Conservation (phyloP, 371 early-diverging fungal genomes). For the Syncephalastrum contaminatum region DNA sequence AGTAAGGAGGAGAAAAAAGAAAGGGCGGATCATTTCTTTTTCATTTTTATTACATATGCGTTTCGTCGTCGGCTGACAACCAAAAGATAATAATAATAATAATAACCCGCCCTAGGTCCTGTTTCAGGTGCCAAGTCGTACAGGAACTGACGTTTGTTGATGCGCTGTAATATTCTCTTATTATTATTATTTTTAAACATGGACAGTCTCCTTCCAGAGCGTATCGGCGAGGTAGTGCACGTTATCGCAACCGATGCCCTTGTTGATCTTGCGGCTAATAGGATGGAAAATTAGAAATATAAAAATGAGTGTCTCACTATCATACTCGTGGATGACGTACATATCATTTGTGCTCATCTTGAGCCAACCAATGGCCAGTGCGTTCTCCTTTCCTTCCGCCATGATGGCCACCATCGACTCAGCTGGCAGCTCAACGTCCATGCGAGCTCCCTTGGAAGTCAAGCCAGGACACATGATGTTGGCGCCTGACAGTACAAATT, state of each 20-base stretch:
- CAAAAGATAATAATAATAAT: too few relatives aligned
- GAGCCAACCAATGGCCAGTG: constrained; percentile 85
- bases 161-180: not conserved
- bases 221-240: constrained; percentile 87
- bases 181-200: constrained; percentile 17
- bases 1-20: not conserved
- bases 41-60: too few relatives aligned
- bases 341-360: constrained; percentile 93
- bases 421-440: constrained; percentile 75
- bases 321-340: constrained; percentile 46
- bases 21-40: not conserved
- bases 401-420: constrained; percentile 86
- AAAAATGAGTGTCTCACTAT: constrained; percentile 4
- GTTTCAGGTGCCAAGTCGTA: too few relatives aligned
- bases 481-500: constrained; percentile 94
- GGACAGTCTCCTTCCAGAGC: constrained; percentile 74
- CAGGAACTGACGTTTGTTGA: too few relatives aligned
- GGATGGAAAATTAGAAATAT: constrained; percentile 5
- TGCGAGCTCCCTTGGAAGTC: constrained; percentile 88
- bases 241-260: constrained; percentile 90
- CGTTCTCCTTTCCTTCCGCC: constrained; percentile 96
- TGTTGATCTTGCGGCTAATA: constrained; percentile 78
- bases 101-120: too few relatives aligned
- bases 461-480: constrained; percentile 99
- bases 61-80: too few relatives aligned